These are phyloP conservation scores for Amyloporia xantha DNA, from an alignment of 768 basidiomycete species.

Conservation along the genomic window DNA sequence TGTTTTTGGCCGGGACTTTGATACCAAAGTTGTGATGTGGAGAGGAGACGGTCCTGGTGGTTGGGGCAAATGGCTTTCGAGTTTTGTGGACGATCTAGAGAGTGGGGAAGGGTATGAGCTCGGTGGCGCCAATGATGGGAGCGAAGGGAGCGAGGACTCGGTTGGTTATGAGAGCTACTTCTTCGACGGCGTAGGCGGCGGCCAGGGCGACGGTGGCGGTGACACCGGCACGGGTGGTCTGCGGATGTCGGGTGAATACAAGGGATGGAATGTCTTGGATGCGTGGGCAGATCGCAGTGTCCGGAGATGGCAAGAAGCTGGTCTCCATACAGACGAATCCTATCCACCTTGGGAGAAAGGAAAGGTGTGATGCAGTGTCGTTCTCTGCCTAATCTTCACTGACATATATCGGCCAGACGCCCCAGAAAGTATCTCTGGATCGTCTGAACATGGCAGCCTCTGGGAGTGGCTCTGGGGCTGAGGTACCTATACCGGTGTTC, in stretches of 20 bases:
- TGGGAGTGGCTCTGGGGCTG: conserved; percentile 39
- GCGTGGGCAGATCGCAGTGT: conserved; percentile 90
- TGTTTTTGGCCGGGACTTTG: conserved; percentile 97
- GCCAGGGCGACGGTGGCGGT: conserved; percentile 73
- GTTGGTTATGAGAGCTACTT: conserved; percentile 86
- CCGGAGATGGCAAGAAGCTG: conserved; percentile 78
- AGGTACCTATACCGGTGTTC: conserved; percentile 61
- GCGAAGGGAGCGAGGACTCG: conserved; percentile 75
- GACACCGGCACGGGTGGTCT: conserved; percentile 64
- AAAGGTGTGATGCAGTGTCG: conserved; percentile 51
- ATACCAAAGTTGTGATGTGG: conserved; percentile 95
- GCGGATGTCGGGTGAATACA: conserved; percentile 77
- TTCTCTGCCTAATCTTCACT: too few species aligned
- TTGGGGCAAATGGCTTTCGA: conserved; percentile 92
- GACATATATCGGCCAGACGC: conserved; percentile 24
- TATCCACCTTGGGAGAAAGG: conserved; percentile 34
- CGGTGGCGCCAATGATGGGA: conserved; percentile 47
- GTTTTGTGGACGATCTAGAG: conserved; percentile 90
- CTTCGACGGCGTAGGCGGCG: conserved; percentile 70
- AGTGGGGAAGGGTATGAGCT: conserved; percentile 84
- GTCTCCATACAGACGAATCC: conserved; percentile 46
- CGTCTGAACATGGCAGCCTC: too few species aligned
- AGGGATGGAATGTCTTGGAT: conserved; percentile 89
- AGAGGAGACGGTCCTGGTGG: conserved; percentile 84
- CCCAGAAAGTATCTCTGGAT: conserved; percentile 31